Percentiles rank a stretch among this genome's conserved stretches.
Evolutionary conservation across 495 filamentous ascomycete genomes (phyloP).

Genomic region (Penicillium lividum): DNA sequence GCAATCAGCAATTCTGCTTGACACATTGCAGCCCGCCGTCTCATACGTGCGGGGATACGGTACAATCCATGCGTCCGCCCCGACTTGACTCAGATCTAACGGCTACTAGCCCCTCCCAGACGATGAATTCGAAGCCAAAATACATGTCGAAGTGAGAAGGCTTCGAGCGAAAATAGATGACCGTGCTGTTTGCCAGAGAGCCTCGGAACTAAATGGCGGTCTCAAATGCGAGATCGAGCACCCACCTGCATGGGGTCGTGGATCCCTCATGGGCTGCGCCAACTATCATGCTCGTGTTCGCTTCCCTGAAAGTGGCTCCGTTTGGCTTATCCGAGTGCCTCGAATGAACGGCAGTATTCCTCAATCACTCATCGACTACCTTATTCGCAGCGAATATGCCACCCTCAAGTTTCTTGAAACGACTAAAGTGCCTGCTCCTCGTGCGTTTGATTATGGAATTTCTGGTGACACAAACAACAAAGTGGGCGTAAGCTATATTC

Average conservation of each 20-base stretch:
- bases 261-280: constrained; percentile 26
- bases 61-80: no score
- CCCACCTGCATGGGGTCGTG: constrained; percentile 10
- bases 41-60: no score
- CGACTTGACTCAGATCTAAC: no score
- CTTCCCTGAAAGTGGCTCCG: constrained; percentile 10
- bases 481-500: constrained; percentile 37
- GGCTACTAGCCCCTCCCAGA: no score
- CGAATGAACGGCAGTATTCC: constrained; percentile 17
- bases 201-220: constrained; percentile 13
- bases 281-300: constrained; percentile 24
- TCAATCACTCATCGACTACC: constrained; percentile 23
- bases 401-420: constrained; percentile 32
- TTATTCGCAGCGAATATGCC: constrained; percentile 31
- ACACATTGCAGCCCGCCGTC: no score
- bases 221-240: constrained; percentile 13
- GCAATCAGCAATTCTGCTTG: no score
- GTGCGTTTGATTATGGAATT: constrained; percentile 16
- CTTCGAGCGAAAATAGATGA: constrained; percentile 13
- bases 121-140: no score
- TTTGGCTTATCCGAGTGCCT: constrained; percentile 20
- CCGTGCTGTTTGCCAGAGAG: constrained; percentile 10
- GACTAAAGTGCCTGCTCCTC: constrained; percentile 21
- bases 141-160: no score
- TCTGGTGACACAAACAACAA: constrained; percentile 26